These are phyloP conservation scores for Aegilops tauschii DNA, from an alignment of 176 grass and related monocot genomes.

Conservation along the genomic window DNA sequence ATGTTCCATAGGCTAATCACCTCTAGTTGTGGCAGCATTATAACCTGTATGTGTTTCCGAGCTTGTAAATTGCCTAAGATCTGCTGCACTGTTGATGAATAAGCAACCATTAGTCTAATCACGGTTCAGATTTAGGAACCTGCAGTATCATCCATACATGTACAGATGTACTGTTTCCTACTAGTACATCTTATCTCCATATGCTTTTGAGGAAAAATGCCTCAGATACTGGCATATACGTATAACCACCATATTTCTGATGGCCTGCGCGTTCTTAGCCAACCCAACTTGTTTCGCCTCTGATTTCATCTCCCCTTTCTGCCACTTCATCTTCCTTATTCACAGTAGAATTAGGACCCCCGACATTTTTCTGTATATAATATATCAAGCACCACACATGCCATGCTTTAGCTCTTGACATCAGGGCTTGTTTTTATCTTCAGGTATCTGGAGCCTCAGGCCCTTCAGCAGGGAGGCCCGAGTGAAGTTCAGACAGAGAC, in stretches of 20 bases:
- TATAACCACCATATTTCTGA: not conserved
- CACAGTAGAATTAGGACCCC: not conserved
- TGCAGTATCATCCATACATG: not conserved
- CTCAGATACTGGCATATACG: not conserved
- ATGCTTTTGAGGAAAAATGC: not conserved
- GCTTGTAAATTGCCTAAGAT: not conserved
- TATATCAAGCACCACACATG: not conserved
- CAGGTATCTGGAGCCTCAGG: constrained; percentile 14
- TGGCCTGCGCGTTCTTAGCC: not conserved
- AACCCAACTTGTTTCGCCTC: not conserved
- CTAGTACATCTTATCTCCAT: not conserved
- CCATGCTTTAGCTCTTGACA: constrained; percentile 1
- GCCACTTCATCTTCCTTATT: not conserved
- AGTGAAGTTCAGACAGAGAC: not conserved
- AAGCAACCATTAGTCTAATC: not conserved
- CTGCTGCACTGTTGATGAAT: not conserved
- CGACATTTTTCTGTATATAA: too few relatives aligned
- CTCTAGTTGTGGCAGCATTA: too few relatives aligned
- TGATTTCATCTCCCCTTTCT: not conserved
- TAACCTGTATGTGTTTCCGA: too few relatives aligned
- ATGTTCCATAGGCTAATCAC: too few relatives aligned
- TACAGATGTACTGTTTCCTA: not conserved
- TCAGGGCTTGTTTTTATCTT: not conserved
- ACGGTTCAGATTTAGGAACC: not conserved
- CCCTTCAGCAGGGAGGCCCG: not conserved